phyloP scores from a whole-genome alignment of 2,329 filamentous ascomycete species.

The Aspergillus pseudotamarii region DNA sequence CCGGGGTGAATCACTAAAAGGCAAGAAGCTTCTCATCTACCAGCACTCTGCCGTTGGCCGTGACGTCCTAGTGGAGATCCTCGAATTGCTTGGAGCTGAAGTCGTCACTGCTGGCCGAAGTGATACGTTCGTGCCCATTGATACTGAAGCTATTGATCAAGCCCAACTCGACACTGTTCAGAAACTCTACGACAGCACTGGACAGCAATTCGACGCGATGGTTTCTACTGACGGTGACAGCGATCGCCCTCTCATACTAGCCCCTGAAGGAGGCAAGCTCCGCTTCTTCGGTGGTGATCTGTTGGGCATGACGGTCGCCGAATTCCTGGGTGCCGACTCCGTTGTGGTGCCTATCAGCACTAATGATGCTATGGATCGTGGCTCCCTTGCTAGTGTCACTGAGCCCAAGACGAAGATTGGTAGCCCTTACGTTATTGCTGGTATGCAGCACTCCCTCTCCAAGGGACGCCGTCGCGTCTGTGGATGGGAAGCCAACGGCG shows the following conservation, averaged over 20 bases:
- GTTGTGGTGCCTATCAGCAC: conserved; percentile 38
- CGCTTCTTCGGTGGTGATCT: conserved; percentile 38
- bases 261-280: conserved; percentile 29
- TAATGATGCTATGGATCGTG: conserved; percentile 38
- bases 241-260: conserved; percentile 35
- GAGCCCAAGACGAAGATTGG: conserved; percentile 39
- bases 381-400: conserved; percentile 27
- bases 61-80: conserved; percentile 34
- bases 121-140: conserved; percentile 38
- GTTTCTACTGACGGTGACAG: conserved; percentile 39
- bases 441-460: conserved; percentile 33
- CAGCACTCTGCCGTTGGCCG: conserved; percentile 40
- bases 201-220: conserved; percentile 31
- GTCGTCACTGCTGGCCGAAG: conserved; percentile 35
- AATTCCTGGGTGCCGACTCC: conserved; percentile 32
- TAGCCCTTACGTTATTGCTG: conserved; percentile 38
- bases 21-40: conserved; percentile 33
- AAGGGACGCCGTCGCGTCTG: conserved; percentile 32
- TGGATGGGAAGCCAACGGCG: conserved; percentile 40
- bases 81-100: conserved; percentile 32
- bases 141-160: conserved; percentile 38
- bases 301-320: conserved; percentile 36
- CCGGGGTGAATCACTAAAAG: conserved; percentile 29
- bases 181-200: conserved; percentile 25
- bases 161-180: conserved; percentile 35